Conservation (phyloP, 78 protist genomes). For the Fonticula alba region DNA sequence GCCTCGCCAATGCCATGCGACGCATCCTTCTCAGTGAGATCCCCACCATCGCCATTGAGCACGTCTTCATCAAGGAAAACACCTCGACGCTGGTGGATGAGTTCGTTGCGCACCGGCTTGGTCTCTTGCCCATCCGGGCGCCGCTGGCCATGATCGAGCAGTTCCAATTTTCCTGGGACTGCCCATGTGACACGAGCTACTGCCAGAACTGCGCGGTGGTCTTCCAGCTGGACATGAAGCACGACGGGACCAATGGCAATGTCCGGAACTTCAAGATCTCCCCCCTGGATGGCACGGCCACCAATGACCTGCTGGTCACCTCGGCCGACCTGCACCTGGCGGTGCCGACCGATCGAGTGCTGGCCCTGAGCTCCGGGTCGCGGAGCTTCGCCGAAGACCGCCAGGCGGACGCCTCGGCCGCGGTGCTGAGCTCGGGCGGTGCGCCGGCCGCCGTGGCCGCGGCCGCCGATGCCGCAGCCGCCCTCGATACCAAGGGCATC, state of each 20-base stretch:
- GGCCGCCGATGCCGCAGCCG: background rate
- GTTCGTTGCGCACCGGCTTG: constrained; percentile 74
- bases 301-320: constrained; percentile 1
- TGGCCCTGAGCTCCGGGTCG: no score
- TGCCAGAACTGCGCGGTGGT: constrained; percentile 45
- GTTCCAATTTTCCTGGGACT: constrained; percentile 29
- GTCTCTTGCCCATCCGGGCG: constrained; percentile 56
- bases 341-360: background rate
- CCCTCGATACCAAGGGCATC: no score
- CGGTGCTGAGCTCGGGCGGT: background rate
- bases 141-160: background rate
- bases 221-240: constrained; percentile 9
- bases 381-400: no score
- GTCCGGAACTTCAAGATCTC: constrained; percentile 2
- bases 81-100: constrained; percentile 64
- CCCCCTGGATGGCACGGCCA: no score
- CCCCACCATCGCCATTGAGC: constrained; percentile 69
- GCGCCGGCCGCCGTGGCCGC: background rate
- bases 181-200: constrained; percentile 18
- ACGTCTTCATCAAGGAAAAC: constrained; percentile 44
- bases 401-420: no score
- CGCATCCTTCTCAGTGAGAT: constrained; percentile 70
- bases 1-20: constrained; percentile 35
- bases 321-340: background rate
- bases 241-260: background rate